Base-by-base conservation (phyloP, 2,329 filamentous ascomycete genomes). In the Fusarium multiceps region DNA sequence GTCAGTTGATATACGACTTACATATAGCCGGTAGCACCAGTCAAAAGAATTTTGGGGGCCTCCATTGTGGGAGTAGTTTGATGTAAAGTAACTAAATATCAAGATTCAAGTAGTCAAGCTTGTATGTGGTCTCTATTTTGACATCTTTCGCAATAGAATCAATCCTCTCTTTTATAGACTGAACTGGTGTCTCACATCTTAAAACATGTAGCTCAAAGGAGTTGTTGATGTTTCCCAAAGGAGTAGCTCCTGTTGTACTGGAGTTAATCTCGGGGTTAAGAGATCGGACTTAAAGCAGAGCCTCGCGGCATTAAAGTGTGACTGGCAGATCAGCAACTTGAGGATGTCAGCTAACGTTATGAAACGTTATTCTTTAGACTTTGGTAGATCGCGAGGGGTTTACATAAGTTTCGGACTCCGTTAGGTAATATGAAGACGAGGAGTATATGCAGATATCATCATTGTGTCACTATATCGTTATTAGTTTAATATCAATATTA, bases 1-100 rank as follows among this genome's bases (percentile, higher is more conserved):
- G 2, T 6, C 1, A 13, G 7, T 7, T 11, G 4, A 6, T 16
- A 3, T 10, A 4, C 0, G 2, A 25, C 2, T 21, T 58, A 64
- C 51, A 64, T 40, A n/a, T 64, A 64, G 2, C 59, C 59, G 5
- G 59, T 50, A 10, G 59, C 59, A 14, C 61, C 59, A 5, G 59
- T 64, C 8, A 64, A 32, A 20, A 64, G 51, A 14, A 64, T 9
- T n/a, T 8, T 64, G 9, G 23, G 25, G 9, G 40, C 20, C 3
- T 37, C 18, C 61, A 64, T 64, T 16, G 4, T n/a, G 8, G 20
- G 10, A 5, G 18, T 20, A 12, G 21, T 43, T 12, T 6, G 16
- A 9, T 2, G 16, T 42, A n/a, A 13, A 27, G 2, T 27, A 11
- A 25, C 13, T 16, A 23, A 12, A 12, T 6, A 3, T 16, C 7